These are phyloP conservation scores for Crithidia brevicula DNA, from an alignment of 208 protist genomes.

Conservation along the genomic window DNA sequence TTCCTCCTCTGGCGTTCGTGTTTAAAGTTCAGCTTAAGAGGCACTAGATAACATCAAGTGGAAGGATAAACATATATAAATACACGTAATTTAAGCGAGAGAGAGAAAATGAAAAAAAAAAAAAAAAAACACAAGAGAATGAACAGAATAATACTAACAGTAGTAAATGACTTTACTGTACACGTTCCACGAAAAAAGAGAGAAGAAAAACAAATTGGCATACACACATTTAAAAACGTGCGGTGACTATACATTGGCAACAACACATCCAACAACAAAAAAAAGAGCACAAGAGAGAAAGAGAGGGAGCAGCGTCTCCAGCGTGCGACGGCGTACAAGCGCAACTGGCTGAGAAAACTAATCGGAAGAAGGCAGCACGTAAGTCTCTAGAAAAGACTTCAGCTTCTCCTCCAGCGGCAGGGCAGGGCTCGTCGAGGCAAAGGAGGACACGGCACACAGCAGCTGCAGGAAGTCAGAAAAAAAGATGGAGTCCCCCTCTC, in stretches of 20 bases:
- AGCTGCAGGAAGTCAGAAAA: conserved; percentile 73
- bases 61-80: neutral
- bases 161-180: no score
- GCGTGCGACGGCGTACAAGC: no score
- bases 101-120: neutral
- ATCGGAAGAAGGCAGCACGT: conserved; percentile 34
- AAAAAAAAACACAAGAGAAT: neutral
- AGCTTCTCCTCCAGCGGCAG: conserved; percentile 67
- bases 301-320: neutral
- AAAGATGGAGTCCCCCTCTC: conserved; percentile 66
- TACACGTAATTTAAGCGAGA: neutral
- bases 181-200: neutral
- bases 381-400: conserved; percentile 42
- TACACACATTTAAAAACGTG: no score
- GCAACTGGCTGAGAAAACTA: neutral
- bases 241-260: neutral
- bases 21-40: no score
- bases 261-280: no score
- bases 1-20: no score
- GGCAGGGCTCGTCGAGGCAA: conserved; percentile 46
- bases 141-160: no score
- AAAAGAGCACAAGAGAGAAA: neutral
- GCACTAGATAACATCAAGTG: neutral
- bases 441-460: conserved; percentile 61
- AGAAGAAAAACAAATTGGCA: neutral